phyloP scores from a whole-genome alignment of 2,329 filamentous ascomycete genomes.

The Mycosphaerella sp. region DNA sequence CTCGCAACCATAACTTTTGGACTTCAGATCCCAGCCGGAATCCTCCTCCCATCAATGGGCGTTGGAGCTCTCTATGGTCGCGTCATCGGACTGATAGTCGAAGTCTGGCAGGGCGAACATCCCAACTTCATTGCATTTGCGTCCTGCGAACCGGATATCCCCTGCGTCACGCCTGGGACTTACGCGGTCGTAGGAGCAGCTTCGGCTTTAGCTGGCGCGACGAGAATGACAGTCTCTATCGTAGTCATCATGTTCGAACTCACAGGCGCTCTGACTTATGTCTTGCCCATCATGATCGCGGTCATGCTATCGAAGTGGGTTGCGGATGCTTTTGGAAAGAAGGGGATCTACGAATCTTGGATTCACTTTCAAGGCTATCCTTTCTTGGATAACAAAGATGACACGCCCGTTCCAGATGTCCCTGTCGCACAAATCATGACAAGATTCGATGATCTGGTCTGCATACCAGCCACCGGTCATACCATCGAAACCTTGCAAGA shows the following conservation, averaged over 20 bases:
- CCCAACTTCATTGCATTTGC: slow-evolving; percentile 71
- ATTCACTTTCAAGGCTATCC: slow-evolving; percentile 95
- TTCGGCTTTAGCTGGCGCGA: slow-evolving; percentile 87
- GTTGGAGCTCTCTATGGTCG: slow-evolving; percentile 88
- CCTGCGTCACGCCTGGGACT: slow-evolving; percentile 87
- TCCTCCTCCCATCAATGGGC: slow-evolving; percentile 92
- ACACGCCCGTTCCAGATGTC: slow-evolving; percentile 69
- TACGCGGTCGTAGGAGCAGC: slow-evolving; percentile 96
- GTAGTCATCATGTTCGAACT: slow-evolving; percentile 99
- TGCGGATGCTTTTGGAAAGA: slow-evolving; percentile 85
- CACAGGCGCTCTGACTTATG: slow-evolving; percentile 90
- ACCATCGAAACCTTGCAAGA: slow-evolving; percentile 69
- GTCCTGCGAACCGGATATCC: slow-evolving; percentile 72
- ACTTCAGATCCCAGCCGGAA: slow-evolving; percentile 87
- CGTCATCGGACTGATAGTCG: slow-evolving; percentile 79
- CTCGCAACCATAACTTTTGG: slow-evolving; percentile 87
- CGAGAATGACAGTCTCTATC: slow-evolving; percentile 94
- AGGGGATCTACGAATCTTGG: slow-evolving; percentile 96
- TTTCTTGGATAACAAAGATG: slow-evolving; percentile 86
- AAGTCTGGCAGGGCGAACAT: slow-evolving; percentile 76
- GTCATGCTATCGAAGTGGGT: slow-evolving; percentile 99
- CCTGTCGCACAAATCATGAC: slow-evolving; percentile 89
- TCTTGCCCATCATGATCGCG: slow-evolving; percentile 97
- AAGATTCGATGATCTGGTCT: slow-evolving; percentile 77
- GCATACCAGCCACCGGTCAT: slow-evolving; percentile 74